phyloP scores from a whole-genome alignment of 2,329 filamentous ascomycete species.

The Colletotrichum sp. region DNA sequence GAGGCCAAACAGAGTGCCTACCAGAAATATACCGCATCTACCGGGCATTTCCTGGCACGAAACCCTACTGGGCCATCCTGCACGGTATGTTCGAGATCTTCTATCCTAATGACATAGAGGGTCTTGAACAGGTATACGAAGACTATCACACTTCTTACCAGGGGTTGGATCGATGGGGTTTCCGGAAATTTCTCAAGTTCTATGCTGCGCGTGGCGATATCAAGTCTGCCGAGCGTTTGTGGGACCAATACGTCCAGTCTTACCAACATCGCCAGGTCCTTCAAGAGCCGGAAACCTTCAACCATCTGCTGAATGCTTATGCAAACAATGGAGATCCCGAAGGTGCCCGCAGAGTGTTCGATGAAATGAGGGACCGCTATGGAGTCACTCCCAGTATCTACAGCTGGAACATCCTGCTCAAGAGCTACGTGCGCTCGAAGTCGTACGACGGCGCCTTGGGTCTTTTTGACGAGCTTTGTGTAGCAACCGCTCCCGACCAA shows the following conservation, averaged over 20 bases:
- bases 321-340: slow-evolving; percentile 70
- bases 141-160: slow-evolving; percentile 53
- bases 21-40: slow-evolving; percentile 51
- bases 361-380: slow-evolving; percentile 62
- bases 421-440: slow-evolving; percentile 69
- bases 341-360: slow-evolving; percentile 65
- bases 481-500: slow-evolving; percentile 57
- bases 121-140: slow-evolving; percentile 50
- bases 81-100: slow-evolving; percentile 50
- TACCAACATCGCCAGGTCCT: slow-evolving; percentile 37
- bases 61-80: slow-evolving; percentile 43
- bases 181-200: slow-evolving; percentile 53
- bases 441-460: slow-evolving; percentile 71
- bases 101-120: slow-evolving; percentile 40
- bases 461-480: slow-evolving; percentile 66
- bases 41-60: slow-evolving; percentile 42
- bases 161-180: slow-evolving; percentile 48
- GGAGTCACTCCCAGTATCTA: slow-evolving; percentile 59
- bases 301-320: slow-evolving; percentile 74
- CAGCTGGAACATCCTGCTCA: slow-evolving; percentile 80
- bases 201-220: slow-evolving; percentile 55
- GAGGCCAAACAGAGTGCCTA: slow-evolving; percentile 35
- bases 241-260: slow-evolving; percentile 44
- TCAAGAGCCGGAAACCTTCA: slow-evolving; percentile 42
- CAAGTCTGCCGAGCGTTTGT: slow-evolving; percentile 48